A percentile compares a stretch with the other conserved stretches of the same genome.
Conservation (phyloP, 2,329 filamentous ascomycete genomes). For the Pestalotiopsis sp. region DNA sequence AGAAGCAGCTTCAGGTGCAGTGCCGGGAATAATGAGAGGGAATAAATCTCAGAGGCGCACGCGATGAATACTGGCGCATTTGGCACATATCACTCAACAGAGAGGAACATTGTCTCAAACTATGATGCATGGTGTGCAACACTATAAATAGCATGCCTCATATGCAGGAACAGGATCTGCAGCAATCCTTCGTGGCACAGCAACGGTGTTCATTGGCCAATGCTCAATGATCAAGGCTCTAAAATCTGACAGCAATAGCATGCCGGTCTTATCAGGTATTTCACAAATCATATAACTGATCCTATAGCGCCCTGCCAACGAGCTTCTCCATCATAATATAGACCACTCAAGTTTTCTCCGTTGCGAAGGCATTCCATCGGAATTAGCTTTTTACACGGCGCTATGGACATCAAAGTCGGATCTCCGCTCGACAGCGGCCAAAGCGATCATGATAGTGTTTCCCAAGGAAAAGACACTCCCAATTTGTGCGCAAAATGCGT, state of each 20-base stretch:
- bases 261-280: not conserved
- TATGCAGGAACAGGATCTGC: not conserved
- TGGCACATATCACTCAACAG: too few species aligned
- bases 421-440: not conserved
- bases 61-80: not conserved
- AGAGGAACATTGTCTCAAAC: too few species aligned
- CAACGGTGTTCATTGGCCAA: not conserved
- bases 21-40: too few species aligned
- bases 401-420: not conserved
- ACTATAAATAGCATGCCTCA: too few species aligned
- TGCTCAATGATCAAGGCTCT: not conserved
- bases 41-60: too few species aligned
- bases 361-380: too few species aligned
- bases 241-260: not conserved
- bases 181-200: not conserved
- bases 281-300: not conserved
- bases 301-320: not conserved
- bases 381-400: not conserved
- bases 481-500: not conserved
- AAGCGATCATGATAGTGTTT: not conserved
- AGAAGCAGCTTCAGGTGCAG: too few species aligned
- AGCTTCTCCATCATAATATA: too few species aligned
- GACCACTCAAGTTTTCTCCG: too few species aligned
- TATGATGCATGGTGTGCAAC: not conserved
- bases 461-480: not conserved